A percentile compares a stretch with the other conserved stretches of the same genome.
Evolutionary conservation across 1,284 basidiomycete species (phyloP).

Genomic region (Microbotryum violaceum): DNA sequence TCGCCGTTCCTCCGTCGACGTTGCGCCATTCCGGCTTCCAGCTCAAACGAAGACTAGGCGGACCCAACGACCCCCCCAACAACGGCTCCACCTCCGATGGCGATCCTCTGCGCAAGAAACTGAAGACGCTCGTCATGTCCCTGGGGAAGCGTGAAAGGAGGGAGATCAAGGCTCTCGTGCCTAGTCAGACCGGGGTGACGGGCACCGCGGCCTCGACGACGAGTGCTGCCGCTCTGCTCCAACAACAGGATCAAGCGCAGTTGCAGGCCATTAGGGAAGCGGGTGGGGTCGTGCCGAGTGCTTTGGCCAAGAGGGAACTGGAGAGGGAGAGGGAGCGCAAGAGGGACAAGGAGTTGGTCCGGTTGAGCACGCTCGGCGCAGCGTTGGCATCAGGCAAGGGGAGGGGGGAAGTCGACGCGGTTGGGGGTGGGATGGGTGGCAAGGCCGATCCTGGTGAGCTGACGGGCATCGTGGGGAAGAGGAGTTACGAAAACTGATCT

Average conservation of each 20-base stretch:
- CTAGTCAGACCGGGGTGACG: too few relatives aligned
- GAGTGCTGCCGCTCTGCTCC: too few relatives aligned
- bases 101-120: conserved; percentile 15
- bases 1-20: conserved; percentile 29
- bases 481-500: background rate
- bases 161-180: conserved; percentile 29
- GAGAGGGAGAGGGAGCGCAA: conserved; percentile 15
- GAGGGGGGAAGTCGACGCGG: background rate
- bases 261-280: too few relatives aligned
- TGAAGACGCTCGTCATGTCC: conserved; percentile 31
- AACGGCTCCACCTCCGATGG: background rate
- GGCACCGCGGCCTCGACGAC: too few relatives aligned
- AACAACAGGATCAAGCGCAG: too few relatives aligned
- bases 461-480: background rate
- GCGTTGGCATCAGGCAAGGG: conserved; percentile 24
- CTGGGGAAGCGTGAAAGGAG: conserved; percentile 32
- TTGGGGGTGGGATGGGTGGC: conserved; percentile 10
- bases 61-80: background rate
- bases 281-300: background rate
- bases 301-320: conserved; percentile 10
- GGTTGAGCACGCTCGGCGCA: conserved; percentile 32
- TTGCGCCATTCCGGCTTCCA: conserved; percentile 34
- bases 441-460: background rate
- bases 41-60: conserved; percentile 14
- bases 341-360: conserved; percentile 35